phyloP scores from a whole-genome alignment of 2,329 filamentous ascomycete species.

The Aspergillus fijiensis region DNA sequence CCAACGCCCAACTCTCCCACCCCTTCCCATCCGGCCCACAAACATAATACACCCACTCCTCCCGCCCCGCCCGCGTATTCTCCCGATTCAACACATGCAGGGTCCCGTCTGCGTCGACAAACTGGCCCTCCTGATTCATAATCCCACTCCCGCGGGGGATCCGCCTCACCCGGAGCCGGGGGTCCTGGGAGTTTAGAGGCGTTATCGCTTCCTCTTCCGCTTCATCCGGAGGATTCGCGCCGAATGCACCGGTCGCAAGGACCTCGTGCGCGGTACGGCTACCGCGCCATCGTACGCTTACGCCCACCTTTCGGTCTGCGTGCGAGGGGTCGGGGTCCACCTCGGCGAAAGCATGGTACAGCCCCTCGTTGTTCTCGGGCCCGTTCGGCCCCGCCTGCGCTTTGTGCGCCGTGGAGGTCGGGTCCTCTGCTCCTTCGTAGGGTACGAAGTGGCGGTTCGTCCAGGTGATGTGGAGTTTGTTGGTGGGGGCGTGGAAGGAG shows the following conservation, averaged over 20 bases:
- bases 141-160: constrained; percentile 1
- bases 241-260: not conserved
- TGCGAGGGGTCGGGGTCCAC: too few relatives aligned
- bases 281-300: not conserved
- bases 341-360: not conserved
- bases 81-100: constrained; percentile 3
- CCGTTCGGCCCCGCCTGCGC: constrained; percentile 3
- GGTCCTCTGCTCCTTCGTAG: not conserved
- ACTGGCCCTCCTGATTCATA: constrained; percentile 7
- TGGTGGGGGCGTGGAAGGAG: not conserved
- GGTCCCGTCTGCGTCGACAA: not conserved
- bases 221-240: not conserved
- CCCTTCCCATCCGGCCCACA: not conserved
- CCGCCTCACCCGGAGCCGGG: not conserved
- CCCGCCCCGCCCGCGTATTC: not conserved
- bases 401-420: constrained; percentile 1
- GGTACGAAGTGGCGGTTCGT: constrained; percentile 4
- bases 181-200: not conserved
- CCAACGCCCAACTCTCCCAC: not conserved
- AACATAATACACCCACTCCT: not conserved
- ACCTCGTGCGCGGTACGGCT: too few relatives aligned
- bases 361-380: constrained; percentile 4
- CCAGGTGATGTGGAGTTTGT: not conserved
- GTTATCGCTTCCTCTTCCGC: not conserved
- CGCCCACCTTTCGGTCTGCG: not conserved